Evolutionary conservation across 257 asterid species (phyloP), one percentile per base, ranked within the genome.

Genomic region (Solanum virginianum): DNA sequence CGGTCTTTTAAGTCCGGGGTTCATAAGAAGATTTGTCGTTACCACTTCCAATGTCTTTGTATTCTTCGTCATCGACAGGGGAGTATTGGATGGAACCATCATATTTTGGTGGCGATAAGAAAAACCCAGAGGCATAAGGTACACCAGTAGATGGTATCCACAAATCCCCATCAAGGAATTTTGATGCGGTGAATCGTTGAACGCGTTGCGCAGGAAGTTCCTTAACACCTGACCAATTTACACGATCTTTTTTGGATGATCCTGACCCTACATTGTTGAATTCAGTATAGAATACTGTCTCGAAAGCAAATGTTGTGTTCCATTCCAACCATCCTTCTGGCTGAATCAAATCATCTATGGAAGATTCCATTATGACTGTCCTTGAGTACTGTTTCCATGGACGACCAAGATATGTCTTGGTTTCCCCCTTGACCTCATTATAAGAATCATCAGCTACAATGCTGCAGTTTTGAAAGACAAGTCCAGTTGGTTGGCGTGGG

Each of bases 351-450:
- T 92, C 96, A 26, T 89, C 96, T 2, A 95, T 85, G 85, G 70
- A 91, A 0, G 98, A 93, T 57, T 95, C 98, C 92, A 95, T 89
- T 71, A 95, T 85, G 7, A 95, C 82, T 43, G 98, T 93, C 60
- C 98, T 90, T 0, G 98, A 95, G 26, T 51, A 94, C 57, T 90
- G 91, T 60, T 94, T 95, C 98, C 98, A 95, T 0, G 98, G 98
- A 80, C 98, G 77, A 10, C 94, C 98, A 0, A 95, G 93, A 75
- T 90, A 95, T 2, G 98, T 86, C 74, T 91, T 90, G 69, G 87
- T 20, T 66, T 85, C 71, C 85, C 84, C 56, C 83, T 91, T 86
- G 0, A 77, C 16, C 2, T 91, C 91, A 10, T 82, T 70, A 3
- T 89, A 90, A n/a, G 79, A 94, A 0, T 89, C 90, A 75, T 89